Conservation (phyloP, 2,329 filamentous ascomycete species). For the Penicillium sp. region DNA sequence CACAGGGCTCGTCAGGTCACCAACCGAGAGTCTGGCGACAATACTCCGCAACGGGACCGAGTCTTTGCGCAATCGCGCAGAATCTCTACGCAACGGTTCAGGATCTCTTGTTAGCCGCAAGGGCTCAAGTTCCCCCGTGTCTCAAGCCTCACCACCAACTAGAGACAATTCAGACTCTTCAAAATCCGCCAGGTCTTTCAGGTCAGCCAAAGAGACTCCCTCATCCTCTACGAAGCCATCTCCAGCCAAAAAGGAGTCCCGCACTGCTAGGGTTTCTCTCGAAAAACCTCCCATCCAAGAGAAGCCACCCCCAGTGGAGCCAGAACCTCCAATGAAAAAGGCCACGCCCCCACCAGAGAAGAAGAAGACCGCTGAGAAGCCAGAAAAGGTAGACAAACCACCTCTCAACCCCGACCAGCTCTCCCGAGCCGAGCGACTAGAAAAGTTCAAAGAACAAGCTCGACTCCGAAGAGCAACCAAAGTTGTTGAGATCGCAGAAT, state of each 20-base stretch:
- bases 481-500: slow-evolving; percentile 34
- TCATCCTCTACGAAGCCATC: slow-evolving; percentile 10
- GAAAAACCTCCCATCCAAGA: slow-evolving; percentile 4
- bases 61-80: slow-evolving; percentile 23
- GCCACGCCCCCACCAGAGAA: background rate
- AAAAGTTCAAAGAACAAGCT: slow-evolving; percentile 20
- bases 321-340: background rate
- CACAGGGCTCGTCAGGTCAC: slow-evolving; percentile 28
- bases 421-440: slow-evolving; percentile 13
- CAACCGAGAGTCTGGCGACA: slow-evolving; percentile 25
- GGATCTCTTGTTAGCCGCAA: slow-evolving; percentile 19
- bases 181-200: slow-evolving; percentile 20
- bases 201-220: slow-evolving; percentile 15
- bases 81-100: slow-evolving; percentile 19
- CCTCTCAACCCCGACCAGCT: slow-evolving; percentile 1
- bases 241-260: slow-evolving; percentile 4
- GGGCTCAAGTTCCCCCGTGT: slow-evolving; percentile 8
- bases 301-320: background rate
- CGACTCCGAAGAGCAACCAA: slow-evolving; percentile 13
- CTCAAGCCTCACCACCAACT: slow-evolving; percentile 11
- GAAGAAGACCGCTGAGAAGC: background rate
- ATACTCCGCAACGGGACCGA: slow-evolving; percentile 24
- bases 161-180: slow-evolving; percentile 26
- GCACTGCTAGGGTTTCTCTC: background rate
- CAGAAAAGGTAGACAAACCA: background rate